Evolutionary conservation across 225 moss, liverwort and hornwort genomes (phyloP), one percentile per base, ranked within the genome.

Genomic region (Climacium dendroides): DNA sequence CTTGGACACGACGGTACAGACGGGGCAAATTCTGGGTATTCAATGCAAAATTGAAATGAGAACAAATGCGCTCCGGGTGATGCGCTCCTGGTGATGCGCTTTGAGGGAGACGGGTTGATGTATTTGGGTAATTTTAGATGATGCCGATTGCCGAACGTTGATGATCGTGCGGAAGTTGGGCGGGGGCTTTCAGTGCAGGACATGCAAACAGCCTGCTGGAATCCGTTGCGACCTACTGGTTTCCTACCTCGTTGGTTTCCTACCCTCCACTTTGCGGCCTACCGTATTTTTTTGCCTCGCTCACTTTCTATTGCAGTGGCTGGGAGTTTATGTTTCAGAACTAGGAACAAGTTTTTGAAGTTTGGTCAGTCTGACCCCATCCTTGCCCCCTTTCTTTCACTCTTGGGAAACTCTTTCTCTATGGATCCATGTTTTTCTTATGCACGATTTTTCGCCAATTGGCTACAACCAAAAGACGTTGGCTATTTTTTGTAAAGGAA

Each of bases 351-450:
- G 45, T 72, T 45, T 47, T 48, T 32, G 11, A 19, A 48, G 32
- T 74, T 74, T 32, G 7, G 4, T 30, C 3, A 47, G 1, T 30
- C 2, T 15, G 2, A 47, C 4, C 39, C 6, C 3, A 11, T 47
- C 1, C 0, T 45, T 48, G 19, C 11, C 19, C 2, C 5, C 10
- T 10, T 48, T 47, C n/a, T n/a, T n/a, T n/a, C n/a, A n/a, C n/a
- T n/a, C n/a, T n/a, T n/a, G n/a, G n/a, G n/a, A n/a, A n/a, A n/a
- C n/a, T n/a, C n/a, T n/a, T n/a, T n/a, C n/a, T n/a, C n/a, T n/a
- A n/a, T n/a, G n/a, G n/a, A n/a, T n/a, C n/a, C n/a, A n/a, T n/a
- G n/a, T n/a, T n/a, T n/a, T n/a, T n/a, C n/a, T n/a, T n/a, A n/a
- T n/a, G n/a, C n/a, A n/a, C n/a, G n/a, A n/a, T n/a, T n/a, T n/a